Conservation (phyloP, 345 rosid species). For the Salix arbutifolia region DNA sequence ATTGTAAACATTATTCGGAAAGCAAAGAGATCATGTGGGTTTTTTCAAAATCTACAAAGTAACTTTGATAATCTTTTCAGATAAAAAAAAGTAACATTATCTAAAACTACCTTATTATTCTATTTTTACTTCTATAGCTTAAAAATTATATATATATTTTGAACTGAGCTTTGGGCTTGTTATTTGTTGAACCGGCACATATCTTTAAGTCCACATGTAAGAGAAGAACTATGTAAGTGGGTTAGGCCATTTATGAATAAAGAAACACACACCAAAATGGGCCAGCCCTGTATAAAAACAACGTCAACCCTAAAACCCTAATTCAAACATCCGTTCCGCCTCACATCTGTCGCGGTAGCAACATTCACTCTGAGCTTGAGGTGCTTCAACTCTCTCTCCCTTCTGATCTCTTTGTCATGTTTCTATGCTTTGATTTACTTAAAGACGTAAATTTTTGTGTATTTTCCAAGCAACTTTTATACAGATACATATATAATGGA, state of each 20-base stretch:
- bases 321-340: neutral
- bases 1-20: too few relatives aligned
- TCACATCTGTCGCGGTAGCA: neutral
- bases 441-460: neutral
- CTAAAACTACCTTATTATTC: too few relatives aligned
- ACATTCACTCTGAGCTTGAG: neutral
- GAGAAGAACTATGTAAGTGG: neutral
- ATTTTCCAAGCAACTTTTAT: neutral
- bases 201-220: neutral
- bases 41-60: too few relatives aligned
- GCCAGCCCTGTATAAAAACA: neutral
- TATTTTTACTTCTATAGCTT: too few relatives aligned
- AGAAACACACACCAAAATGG: neutral
- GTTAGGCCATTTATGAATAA: neutral
- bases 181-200: too few relatives aligned
- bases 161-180: too few relatives aligned
- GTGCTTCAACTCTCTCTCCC: neutral
- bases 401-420: neutral
- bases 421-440: neutral
- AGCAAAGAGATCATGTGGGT: too few relatives aligned
- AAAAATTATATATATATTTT: too few relatives aligned
- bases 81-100: too few relatives aligned
- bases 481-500: neutral
- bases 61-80: too few relatives aligned
- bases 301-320: neutral